Base-by-base conservation (phyloP, 1,284 basidiomycete species). In the Heterobasidion irregulare region DNA sequence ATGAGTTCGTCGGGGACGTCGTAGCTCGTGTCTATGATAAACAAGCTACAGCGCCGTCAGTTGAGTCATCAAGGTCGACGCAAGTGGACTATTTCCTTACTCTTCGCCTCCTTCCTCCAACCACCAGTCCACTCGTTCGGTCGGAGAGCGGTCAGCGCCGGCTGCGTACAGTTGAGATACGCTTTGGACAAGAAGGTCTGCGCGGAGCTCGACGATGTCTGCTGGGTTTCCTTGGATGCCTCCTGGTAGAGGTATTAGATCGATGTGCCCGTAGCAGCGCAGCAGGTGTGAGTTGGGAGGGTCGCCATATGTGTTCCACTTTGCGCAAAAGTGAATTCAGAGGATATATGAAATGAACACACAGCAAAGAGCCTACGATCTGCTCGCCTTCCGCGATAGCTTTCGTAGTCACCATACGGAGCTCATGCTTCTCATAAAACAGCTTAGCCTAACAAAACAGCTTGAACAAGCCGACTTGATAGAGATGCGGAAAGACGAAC, bases 291-390 rank as follows among this genome's bases (percentile, higher is more conserved):
- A 84, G 66, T 99, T 99, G 3, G 96, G 94, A 8, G 86, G 90
- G 64, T 97, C 90, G 26, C 89, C 93, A 68, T 98, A 99, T 0
- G 97, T 98, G 69, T 99, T 99, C 81, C 85, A 93, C 92, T 94
- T 43, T 13, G 32, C 18, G 34, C 52, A 49, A 4, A 34, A 53
- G 19, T 16, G 33, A 8, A 49, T 15, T 44, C 9, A 19, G 44
- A 41, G 8, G 34, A 38, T 1, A 48, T 38, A 47, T 19, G 32
- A 47, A 47, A 35, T 9, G 19, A 43, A 45, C 44, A 19, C n/a
- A 18, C 53, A 33, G 53, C 52, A n/a, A 32, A 18, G n/a, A 2
- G 71, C 84, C 60, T 63, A 94, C 92, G 57, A 99, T 94, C 70
- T 99, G 96, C 61, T 92, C 89, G 2, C 93, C 93, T 13, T 77